Base-by-base conservation (phyloP, 2,329 filamentous ascomycete species). In the Xylaria sp. region DNA sequence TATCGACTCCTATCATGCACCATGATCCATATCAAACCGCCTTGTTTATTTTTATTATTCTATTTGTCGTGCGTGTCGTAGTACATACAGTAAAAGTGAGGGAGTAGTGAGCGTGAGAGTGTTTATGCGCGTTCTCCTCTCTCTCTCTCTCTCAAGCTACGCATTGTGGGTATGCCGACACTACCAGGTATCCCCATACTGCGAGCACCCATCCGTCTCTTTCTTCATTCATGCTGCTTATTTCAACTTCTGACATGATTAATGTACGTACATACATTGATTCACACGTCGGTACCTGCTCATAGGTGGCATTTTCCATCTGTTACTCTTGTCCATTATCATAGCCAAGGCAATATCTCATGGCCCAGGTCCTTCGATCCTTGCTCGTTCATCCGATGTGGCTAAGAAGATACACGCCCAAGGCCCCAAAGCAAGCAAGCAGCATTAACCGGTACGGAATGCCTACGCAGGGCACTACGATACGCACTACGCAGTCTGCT, bases 1-100 rank as follows among this genome's bases (percentile, higher is more conserved):
- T 30, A 44, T 52, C 61, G 69, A 68, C n/a, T 46, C 42, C 5
- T n/a, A n/a, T 16, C 42, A 46, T 46, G 11, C 42, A 16, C 11
- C 23, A 30, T 30, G 23, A 30, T 30, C 23, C 23, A 30, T 65
- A 68, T 69, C 67, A 65, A 42, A 46, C 13, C n/a, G 5, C 10
- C 10, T n/a, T 46, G 42, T 46, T 46, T 46, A 46, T 46, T 46
- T 46, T 46, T 46, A 46, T n/a, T 13, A 42, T 10, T n/a, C 11
- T 46, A 13, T 46, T 46, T 46, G 42, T 46, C 13, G 42, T n/a
- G 42, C 3, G 42, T 4, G 13, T 46, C 37, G 37, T 42, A 42
- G 37, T 13, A 42, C 37, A 8, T 9, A 39, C 23, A 30, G 23
- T 30, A 30, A 30, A 30, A 4, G 23, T 30, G 23, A 30, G 23